These are phyloP conservation scores for Talaromyces sp. DNA, from an alignment of 2,329 filamentous ascomycete species.

Conservation along the genomic window DNA sequence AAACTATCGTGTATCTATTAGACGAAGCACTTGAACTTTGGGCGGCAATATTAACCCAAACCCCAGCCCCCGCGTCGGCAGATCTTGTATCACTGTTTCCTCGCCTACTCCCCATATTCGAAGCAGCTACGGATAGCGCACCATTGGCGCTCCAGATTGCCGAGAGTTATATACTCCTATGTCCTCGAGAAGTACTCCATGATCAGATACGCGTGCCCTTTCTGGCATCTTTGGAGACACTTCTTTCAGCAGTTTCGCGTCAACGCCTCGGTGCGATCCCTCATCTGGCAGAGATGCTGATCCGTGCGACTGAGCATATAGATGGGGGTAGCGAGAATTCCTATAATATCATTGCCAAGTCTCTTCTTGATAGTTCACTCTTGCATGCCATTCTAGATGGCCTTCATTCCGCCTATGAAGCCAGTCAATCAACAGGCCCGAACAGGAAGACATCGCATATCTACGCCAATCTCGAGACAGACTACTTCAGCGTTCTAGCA, in stretches of 20 bases:
- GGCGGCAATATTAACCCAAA: conserved; percentile 66
- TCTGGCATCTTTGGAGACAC: conserved; percentile 35
- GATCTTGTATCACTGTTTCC: conserved; percentile 61
- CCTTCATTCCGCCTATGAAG: conserved; percentile 63
- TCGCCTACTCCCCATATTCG: conserved; percentile 61
- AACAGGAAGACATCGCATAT: conserved; percentile 65
- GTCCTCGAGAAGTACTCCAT: conserved; percentile 44
- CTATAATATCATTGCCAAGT: conserved; percentile 58
- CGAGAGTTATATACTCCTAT: conserved; percentile 66
- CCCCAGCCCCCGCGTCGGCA: conserved; percentile 53
- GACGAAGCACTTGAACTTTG: conserved; percentile 91
- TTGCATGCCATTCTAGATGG: conserved; percentile 60
- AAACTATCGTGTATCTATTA: conserved; percentile 71
- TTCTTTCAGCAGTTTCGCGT: conserved; percentile 36
- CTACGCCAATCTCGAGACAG: conserved; percentile 69
- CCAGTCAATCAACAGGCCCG: conserved; percentile 76
- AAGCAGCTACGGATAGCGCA: conserved; percentile 61
- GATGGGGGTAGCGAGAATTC: conserved; percentile 54
- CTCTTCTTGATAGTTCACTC: conserved; percentile 60
- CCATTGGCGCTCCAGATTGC: conserved; percentile 59
- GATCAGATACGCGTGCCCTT: conserved; percentile 35
- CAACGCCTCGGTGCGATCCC: conserved; percentile 39
- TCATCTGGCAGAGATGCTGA: conserved; percentile 57
- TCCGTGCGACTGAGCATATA: conserved; percentile 58
- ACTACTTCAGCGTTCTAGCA: conserved; percentile 79